Conservation (phyloP, 495 filamentous ascomycete genomes). For the Aspergillus baeticus region DNA sequence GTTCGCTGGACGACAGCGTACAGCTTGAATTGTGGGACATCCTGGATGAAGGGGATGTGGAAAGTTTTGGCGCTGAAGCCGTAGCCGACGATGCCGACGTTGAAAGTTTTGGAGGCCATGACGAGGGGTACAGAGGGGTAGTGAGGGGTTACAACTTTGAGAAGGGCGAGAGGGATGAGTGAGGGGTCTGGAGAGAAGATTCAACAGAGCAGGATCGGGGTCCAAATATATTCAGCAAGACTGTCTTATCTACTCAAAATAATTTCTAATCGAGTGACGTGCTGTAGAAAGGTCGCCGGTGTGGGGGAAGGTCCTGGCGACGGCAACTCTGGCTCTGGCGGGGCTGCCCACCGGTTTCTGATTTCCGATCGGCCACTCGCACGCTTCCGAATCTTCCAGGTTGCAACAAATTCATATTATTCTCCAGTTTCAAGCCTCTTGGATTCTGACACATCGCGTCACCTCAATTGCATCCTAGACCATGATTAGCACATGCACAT, state of each 20-base stretch:
- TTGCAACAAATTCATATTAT: not conserved
- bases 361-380: not conserved
- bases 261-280: not conserved
- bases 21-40: constrained; percentile 63
- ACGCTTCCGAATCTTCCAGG: not conserved
- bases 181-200: not conserved
- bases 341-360: constrained; percentile 15
- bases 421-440: constrained; percentile 19
- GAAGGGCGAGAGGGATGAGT: not conserved
- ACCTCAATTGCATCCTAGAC: constrained; percentile 71
- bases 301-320: constrained; percentile 44
- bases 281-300: constrained; percentile 21
- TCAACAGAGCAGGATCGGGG: not conserved
- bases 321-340: constrained; percentile 27
- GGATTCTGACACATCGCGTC: constrained; percentile 57
- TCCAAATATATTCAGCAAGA: constrained; percentile 15
- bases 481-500: constrained; percentile 13
- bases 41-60: constrained; percentile 82
- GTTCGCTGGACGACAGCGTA: constrained; percentile 78
- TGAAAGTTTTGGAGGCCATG: constrained; percentile 52
- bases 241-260: not conserved
- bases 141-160: constrained; percentile 10
- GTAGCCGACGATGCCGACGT: constrained; percentile 63
- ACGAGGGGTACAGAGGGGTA: constrained; percentile 9
- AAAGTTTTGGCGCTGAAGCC: constrained; percentile 85